Percentiles rank a stretch among this genome's conserved stretches.
phyloP scores from a whole-genome alignment of 192 early-diverging fungal genomes.

The Dispira parvispora region DNA sequence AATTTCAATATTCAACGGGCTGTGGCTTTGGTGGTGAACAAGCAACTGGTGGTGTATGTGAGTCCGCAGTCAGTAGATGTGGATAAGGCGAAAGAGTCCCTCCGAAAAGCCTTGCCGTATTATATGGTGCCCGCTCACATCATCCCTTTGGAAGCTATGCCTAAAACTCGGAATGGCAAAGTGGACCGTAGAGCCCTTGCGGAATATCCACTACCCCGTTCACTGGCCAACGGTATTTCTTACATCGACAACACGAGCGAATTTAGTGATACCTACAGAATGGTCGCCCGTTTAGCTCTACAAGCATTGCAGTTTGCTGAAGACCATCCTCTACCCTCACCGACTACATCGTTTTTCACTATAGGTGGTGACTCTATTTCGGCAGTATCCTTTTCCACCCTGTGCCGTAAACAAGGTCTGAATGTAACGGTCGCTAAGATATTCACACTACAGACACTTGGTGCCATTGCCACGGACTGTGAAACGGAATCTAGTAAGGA shows the following conservation, averaged over 20 bases:
- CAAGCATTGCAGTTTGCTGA: too few relatives aligned
- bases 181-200: too few relatives aligned
- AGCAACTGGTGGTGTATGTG: constrained; percentile 40
- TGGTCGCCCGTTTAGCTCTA: too few relatives aligned
- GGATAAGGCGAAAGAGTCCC: constrained; percentile 26
- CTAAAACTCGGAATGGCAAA: not conserved
- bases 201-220: too few relatives aligned
- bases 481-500: too few relatives aligned
- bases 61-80: constrained; percentile 15
- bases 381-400: not conserved
- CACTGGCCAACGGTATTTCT: too few relatives aligned
- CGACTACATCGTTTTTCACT: not conserved
- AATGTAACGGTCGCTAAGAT: not conserved
- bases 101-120: constrained; percentile 29
- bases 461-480: not conserved
- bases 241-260: too few relatives aligned
- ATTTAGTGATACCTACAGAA: too few relatives aligned
- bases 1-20: constrained; percentile 11
- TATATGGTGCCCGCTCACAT: constrained; percentile 40
- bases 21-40: constrained; percentile 24
- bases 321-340: too few relatives aligned
- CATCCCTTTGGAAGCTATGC: not conserved
- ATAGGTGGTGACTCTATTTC: not conserved
- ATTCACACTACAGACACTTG: not conserved
- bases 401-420: not conserved